Conservation (phyloP, 75 land plant genomes). For the Selaginella moellendorffii region DNA sequence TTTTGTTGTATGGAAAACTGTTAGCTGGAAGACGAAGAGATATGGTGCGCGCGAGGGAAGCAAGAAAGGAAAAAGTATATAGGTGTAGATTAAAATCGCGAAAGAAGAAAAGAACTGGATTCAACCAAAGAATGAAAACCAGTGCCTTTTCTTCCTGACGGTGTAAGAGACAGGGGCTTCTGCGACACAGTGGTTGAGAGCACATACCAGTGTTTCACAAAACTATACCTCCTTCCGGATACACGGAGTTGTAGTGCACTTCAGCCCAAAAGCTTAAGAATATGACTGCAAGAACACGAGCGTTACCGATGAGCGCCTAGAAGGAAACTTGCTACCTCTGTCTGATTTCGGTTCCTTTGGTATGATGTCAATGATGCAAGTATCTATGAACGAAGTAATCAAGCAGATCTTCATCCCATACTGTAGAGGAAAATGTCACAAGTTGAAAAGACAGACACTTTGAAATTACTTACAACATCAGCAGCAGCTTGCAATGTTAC, state of each 20-base stretch:
- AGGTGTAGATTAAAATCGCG: too few species aligned
- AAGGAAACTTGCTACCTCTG: constrained; percentile 36
- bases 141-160: not conserved
- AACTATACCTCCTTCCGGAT: constrained; percentile 43
- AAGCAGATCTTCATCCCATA: constrained; percentile 69
- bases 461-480: constrained; percentile 45
- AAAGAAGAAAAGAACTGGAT: too few species aligned
- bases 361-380: constrained; percentile 67
- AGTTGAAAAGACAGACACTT: not conserved
- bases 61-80: too few species aligned
- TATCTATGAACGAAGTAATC: constrained; percentile 89
- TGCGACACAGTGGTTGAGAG: not conserved
- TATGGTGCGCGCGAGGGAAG: too few species aligned
- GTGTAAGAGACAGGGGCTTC: not conserved
- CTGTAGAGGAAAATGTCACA: constrained; percentile 29
- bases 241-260: constrained; percentile 80
- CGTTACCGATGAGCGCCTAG: not conserved
- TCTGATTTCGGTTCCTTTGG: constrained; percentile 50
- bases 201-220: not conserved
- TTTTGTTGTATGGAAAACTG: too few species aligned
- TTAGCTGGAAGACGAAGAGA: too few species aligned
- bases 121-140: not conserved
- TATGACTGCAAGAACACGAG: constrained; percentile 34
- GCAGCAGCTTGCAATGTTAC: constrained; percentile 97
- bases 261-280: constrained; percentile 85